Conservation (phyloP, 345 rosid species). For the Punica granatum region DNA sequence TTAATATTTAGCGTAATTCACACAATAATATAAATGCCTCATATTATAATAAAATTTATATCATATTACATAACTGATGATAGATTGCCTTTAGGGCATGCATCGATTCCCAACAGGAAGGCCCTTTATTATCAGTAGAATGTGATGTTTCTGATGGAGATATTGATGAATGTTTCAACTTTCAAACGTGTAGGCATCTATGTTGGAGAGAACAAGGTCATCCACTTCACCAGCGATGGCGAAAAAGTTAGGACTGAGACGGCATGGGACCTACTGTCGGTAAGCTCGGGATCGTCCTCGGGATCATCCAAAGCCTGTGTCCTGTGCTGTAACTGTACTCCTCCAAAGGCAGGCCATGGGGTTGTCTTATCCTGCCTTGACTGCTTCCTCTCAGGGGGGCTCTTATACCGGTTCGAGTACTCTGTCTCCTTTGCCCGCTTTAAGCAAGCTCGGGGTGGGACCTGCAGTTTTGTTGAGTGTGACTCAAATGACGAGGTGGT, state of each 20-base stretch:
- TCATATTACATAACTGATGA: no score
- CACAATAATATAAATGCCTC: no score
- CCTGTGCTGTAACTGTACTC: conserved; percentile 59
- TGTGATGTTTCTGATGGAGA: background rate
- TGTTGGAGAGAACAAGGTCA: conserved; percentile 67
- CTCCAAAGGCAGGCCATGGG: conserved; percentile 46
- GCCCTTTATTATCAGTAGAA: background rate
- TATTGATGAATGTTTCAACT: background rate
- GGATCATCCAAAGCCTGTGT: conserved; percentile 22
- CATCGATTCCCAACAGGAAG: no score
- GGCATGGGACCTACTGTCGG: conserved; percentile 51
- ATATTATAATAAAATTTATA: no score
- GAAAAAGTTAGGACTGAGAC: conserved; percentile 94
- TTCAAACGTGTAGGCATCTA: conserved; percentile 19
- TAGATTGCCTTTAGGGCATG: no score
- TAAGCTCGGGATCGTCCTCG: conserved; percentile 69
- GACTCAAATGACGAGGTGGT: conserved; percentile 43
- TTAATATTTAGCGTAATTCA: no score
- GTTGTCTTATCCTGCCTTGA: conserved; percentile 73
- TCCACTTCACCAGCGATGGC: conserved; percentile 87
- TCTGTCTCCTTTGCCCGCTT: conserved; percentile 69
- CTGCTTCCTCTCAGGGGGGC: conserved; percentile 86
- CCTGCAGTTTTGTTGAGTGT: conserved; percentile 74
- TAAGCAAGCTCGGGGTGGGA: conserved; percentile 84
- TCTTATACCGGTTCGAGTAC: conserved; percentile 71